Evolutionary conservation across 1,284 basidiomycete species (phyloP), one percentile per base, ranked within the genome.

Genomic region (Schizophyllum commune): DNA sequence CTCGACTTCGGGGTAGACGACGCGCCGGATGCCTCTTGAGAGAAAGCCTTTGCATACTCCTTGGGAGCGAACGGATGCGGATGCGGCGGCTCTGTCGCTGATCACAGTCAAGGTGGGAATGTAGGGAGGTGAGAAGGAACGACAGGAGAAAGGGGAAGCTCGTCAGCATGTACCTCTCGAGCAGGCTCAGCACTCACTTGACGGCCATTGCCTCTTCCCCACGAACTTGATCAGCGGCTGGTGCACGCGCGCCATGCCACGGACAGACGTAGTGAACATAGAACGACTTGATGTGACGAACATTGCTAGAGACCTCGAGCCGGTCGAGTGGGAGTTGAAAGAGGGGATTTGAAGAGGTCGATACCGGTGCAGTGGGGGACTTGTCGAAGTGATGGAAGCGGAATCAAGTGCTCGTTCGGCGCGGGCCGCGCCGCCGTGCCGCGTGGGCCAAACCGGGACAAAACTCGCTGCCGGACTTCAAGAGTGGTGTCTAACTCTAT

Each of bases 221-320:
- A 93, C 59, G 72, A 94, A 94, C 68, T 81, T 83, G 64, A 94
- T 94, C 71, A 92, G 84, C 32, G 92, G 92, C 75, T 47, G 39
- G 39, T 47, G 39, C 13, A 47, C 39, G 39, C 39, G 39, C 39
- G 39, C 39, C 39, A 47, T 47, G 3, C 39, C 39, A 8, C 39
- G 39, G 9, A 47, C 39, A 11, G 39, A 47, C 39, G 39, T 47
- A 17, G 39, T 3, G 8, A 47, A 47, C 39, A 47, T 47, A 47
- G 39, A 47, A 8, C 39, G 39, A 47, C 13, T 47, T 47, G 39
- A 4, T 47, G 39, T 47, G 17, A 47, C 39, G 39, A 47, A 47
- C 39, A 47, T 47, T 17, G 39, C 17, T 47, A 47, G 9, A 8
- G 39, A 13, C 13, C 8, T 27, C 39, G 39, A 47, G 4, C 39